These are phyloP conservation scores for Piper betle DNA, from an alignment of 164 flowering plant species.

Conservation along the genomic window DNA sequence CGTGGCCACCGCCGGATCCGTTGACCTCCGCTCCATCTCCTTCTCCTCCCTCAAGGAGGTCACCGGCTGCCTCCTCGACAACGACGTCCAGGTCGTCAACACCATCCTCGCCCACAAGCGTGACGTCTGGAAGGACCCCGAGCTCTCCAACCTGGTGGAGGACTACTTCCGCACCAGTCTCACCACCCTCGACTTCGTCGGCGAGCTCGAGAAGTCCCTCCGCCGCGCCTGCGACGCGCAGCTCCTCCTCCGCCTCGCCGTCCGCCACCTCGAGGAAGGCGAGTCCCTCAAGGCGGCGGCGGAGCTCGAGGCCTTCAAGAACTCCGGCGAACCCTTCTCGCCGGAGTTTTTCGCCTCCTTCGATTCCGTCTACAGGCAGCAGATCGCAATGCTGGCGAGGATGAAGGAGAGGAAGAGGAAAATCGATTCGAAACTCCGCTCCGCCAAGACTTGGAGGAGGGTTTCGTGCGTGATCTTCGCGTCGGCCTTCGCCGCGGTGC, in stretches of 20 bases:
- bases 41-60: constrained; percentile 54
- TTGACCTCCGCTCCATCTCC: constrained; percentile 44
- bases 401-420: constrained; percentile 40
- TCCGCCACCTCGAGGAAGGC: constrained; percentile 44
- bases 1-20: constrained; percentile 26
- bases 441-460: constrained; percentile 49
- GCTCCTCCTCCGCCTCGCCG: constrained; percentile 41
- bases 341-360: constrained; percentile 52
- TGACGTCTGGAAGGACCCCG: constrained; percentile 65
- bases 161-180: constrained; percentile 70
- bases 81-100: constrained; percentile 63
- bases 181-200: constrained; percentile 60
- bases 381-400: constrained; percentile 43
- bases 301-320: constrained; percentile 47
- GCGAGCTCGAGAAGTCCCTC: constrained; percentile 49
- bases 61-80: constrained; percentile 49
- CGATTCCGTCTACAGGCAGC: constrained; percentile 44
- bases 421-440: constrained; percentile 56
- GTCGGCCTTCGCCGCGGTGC: constrained; percentile 44
- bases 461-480: constrained; percentile 58
- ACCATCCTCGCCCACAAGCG: constrained; percentile 44
- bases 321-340: constrained; percentile 54
- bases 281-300: constrained; percentile 14
- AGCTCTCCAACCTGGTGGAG: constrained; percentile 47
- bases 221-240: constrained; percentile 54